These are phyloP conservation scores for Hymenoscyphus fraxineus DNA, from an alignment of 2,329 filamentous ascomycete species.

Conservation along the genomic window DNA sequence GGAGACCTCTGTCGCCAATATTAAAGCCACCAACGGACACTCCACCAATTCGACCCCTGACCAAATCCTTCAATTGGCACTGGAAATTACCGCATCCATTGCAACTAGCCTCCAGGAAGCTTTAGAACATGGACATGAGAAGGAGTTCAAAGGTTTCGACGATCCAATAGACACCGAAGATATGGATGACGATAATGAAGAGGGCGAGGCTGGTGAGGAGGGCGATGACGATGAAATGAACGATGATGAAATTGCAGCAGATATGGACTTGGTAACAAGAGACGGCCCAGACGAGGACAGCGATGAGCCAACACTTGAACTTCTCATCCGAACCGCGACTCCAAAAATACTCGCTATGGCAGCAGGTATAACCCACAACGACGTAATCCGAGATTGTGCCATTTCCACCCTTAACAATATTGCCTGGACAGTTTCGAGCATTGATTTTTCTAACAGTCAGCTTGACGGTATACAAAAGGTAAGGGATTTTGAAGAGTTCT, in stretches of 20 bases:
- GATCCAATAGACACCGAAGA: slow-evolving; percentile 18
- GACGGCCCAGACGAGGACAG: slow-evolving; percentile 38
- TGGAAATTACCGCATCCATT: slow-evolving; percentile 63
- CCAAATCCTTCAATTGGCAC: slow-evolving; percentile 41
- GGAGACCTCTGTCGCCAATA: slow-evolving; percentile 20
- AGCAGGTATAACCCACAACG: slow-evolving; percentile 20
- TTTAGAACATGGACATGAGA: slow-evolving; percentile 42
- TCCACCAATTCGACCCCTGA: slow-evolving; percentile 28
- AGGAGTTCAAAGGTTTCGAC: slow-evolving; percentile 40
- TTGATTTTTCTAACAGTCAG: slow-evolving; percentile 56
- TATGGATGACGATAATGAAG: slow-evolving; percentile 37
- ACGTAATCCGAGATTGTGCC: slow-evolving; percentile 49
- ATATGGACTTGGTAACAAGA: slow-evolving; percentile 62
- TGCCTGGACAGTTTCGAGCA: slow-evolving; percentile 60
- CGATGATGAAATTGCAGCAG: slow-evolving; percentile 55
- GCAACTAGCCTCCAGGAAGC: slow-evolving; percentile 55
- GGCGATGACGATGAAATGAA: slow-evolving; percentile 50
- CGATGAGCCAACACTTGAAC: slow-evolving; percentile 30
- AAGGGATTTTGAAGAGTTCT: neutral
- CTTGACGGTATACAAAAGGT: slow-evolving; percentile 30
- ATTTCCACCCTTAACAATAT: slow-evolving; percentile 64
- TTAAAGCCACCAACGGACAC: slow-evolving; percentile 23
- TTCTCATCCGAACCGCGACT: slow-evolving; percentile 31
- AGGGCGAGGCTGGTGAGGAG: slow-evolving; percentile 41
- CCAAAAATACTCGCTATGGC: slow-evolving; percentile 28